phyloP scores from a whole-genome alignment of 306 rosid species.

The Lathyrus oleraceus region DNA sequence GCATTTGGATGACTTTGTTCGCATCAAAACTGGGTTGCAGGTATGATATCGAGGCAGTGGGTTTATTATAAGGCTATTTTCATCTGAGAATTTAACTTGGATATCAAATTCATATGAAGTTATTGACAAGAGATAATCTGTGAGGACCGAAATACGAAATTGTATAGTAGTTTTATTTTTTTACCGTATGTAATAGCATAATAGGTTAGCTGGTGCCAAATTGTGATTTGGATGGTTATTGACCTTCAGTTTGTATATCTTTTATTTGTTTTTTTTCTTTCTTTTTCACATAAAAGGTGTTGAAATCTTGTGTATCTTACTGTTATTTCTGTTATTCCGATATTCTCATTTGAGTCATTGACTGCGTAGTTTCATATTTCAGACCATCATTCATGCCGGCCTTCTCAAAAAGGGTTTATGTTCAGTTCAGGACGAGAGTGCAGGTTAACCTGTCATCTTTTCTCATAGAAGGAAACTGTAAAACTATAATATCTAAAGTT shows the following conservation, averaged over 20 bases:
- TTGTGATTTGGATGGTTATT: slow-evolving; percentile 25
- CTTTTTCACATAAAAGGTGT: neutral
- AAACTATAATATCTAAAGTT: slow-evolving; percentile 17
- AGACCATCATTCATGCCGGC: slow-evolving; percentile 72
- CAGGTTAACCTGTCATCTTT: slow-evolving; percentile 55
- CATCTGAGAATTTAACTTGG: slow-evolving; percentile 3
- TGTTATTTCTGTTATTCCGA: neutral
- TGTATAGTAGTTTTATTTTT: slow-evolving; percentile 7
- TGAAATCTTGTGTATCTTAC: slow-evolving; percentile 6
- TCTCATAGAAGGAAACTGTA: slow-evolving; percentile 23
- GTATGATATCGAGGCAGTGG: slow-evolving; percentile 40
- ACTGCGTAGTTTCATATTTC: slow-evolving; percentile 41
- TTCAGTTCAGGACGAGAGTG: slow-evolving; percentile 91
- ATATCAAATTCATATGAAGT: slow-evolving; percentile 16
- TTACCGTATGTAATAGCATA: slow-evolving; percentile 9
- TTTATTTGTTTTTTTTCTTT: neutral
- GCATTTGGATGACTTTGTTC: slow-evolving; percentile 77
- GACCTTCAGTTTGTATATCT: neutral
- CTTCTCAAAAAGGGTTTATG: slow-evolving; percentile 74
- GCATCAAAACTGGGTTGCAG: slow-evolving; percentile 83
- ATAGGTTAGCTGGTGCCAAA: slow-evolving; percentile 29
- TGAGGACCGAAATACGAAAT: neutral
- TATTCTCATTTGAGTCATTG: slow-evolving; percentile 27
- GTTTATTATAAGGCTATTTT: slow-evolving; percentile 23
- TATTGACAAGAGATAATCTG: slow-evolving; percentile 2